Evolutionary conservation across 176 grass and related monocot genomes (phyloP).

Genomic region (Phyllostachys edulis): DNA sequence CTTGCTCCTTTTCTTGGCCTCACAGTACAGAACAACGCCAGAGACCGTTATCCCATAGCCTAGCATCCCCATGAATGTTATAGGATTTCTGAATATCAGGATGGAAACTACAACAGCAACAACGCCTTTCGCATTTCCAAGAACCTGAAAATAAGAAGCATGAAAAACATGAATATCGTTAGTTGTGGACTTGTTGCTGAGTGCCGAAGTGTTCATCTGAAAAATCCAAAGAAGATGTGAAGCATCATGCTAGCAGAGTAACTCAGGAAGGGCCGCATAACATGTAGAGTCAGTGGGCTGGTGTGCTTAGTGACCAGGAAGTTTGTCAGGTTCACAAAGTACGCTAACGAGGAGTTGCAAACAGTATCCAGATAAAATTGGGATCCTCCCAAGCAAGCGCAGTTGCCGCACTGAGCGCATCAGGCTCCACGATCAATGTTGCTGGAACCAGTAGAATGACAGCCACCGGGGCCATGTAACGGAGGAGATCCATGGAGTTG

Average conservation of each 20-base stretch:
- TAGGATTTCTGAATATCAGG: slow-evolving; percentile 62
- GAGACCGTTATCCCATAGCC: slow-evolving; percentile 52
- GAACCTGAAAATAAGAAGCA: slow-evolving; percentile 39
- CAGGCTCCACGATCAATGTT: slow-evolving; percentile 50
- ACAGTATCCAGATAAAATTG: slow-evolving; percentile 59
- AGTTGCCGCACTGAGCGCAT: slow-evolving; percentile 32
- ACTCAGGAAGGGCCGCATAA: neutral
- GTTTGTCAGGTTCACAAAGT: slow-evolving; percentile 77
- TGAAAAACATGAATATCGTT: neutral
- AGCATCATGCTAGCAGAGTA: neutral
- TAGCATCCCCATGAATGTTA: slow-evolving; percentile 61
- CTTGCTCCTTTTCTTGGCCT: slow-evolving; percentile 66
- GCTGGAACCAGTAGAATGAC: slow-evolving; percentile 55
- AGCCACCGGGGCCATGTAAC: slow-evolving; percentile 79
- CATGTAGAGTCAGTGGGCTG: slow-evolving; percentile 74
- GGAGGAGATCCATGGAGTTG: slow-evolving; percentile 76
- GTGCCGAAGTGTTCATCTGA: neutral
- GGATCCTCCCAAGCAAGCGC: slow-evolving; percentile 49
- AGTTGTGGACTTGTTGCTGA: neutral
- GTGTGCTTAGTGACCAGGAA: slow-evolving; percentile 87
- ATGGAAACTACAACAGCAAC: slow-evolving; percentile 62
- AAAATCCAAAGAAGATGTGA: neutral
- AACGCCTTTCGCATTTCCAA: slow-evolving; percentile 57
- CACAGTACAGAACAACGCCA: slow-evolving; percentile 51
- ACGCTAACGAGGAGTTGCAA: slow-evolving; percentile 63